Base-by-base conservation (phyloP, 257 asterid genomes). In the Jacaranda copaia region DNA sequence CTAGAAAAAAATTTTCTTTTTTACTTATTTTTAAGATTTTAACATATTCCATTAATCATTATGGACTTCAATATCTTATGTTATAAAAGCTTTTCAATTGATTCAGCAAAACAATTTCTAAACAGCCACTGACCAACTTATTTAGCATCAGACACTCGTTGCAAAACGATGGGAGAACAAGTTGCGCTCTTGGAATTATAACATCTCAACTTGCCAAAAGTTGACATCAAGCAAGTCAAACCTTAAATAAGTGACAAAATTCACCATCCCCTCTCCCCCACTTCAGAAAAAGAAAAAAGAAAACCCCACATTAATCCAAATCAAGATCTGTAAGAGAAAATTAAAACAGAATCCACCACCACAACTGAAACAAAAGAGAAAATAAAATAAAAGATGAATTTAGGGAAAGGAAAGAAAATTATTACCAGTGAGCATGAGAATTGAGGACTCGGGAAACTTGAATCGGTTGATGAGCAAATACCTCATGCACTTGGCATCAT, bases 401-500 rank as follows among this genome's bases (percentile, higher is more conserved):
- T 1, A 19, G 59, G 63, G 19, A 48, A 49, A 55, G 52, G 55
- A 49, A 11, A 14, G 5, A 42, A 3, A 25, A 25, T 25, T 25
- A 52, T 77, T 87, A 95, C 99, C 98, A 3, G 96, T 95, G 13
- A 95, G 97, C 98, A 91, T 85, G 81, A 93, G 82, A 77, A 95
- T 89, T 18, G 97, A 93, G 36, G 97, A 85, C 13, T 91, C 85
- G 5, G 96, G 94, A 69, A 93, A 95, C 77, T 83, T 88, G 82
- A 88, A 95, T 68, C 87, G 85, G 73, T 87, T 87, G 73, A 84
- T 36, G 71, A 95, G 85, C 90, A 95, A 53, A 74, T 71, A 83
- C 81, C 81, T 88, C 97, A 95, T 95, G 72, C 97, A 91, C 83
- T 88, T 91, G 7, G 98, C 97, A 80, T 95, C 98, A 81, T 93